A percentile compares a stretch with the other conserved stretches of the same genome.
phyloP scores from a whole-genome alignment of 78 protist genomes.

The Protostelium mycophagum region DNA sequence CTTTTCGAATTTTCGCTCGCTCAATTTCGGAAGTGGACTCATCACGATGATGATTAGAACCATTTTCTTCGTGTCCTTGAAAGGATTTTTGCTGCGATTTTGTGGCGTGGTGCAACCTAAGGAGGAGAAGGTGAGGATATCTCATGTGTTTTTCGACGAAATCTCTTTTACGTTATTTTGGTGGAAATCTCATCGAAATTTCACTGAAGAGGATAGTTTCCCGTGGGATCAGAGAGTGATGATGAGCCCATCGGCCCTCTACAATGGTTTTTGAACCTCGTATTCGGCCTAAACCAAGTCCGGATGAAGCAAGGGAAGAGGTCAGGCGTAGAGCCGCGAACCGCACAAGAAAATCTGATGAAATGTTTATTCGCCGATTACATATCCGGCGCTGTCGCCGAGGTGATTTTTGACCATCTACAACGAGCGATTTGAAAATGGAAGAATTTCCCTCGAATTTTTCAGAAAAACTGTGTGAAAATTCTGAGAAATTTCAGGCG shows the following conservation, averaged over 20 bases:
- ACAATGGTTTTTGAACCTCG: neutral
- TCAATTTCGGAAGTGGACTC: neutral
- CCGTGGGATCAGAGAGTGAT: neutral
- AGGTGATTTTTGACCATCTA: too few species aligned
- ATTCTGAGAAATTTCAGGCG: too few species aligned
- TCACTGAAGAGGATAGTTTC: too few species aligned
- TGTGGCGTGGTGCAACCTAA: neutral
- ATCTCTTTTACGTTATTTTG: too few species aligned
- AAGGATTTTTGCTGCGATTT: neutral
- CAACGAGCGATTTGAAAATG: too few species aligned
- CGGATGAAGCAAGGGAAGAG: neutral
- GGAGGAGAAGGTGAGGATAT: neutral
- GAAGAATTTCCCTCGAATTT: too few species aligned
- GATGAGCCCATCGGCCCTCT: neutral
- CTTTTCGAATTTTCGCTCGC: neutral
- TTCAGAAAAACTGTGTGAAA: too few species aligned
- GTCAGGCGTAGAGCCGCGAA: neutral
- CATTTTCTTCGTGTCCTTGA: neutral
- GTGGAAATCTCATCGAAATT: too few species aligned
- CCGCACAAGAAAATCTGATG: neutral
- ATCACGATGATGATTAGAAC: neutral
- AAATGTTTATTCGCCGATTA: neutral
- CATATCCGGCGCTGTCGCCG: neutral
- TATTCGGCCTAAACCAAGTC: neutral
- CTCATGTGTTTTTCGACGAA: too few species aligned